phyloP scores from a whole-genome alignment of 768 basidiomycete species.

The Podaxis pistillaris region DNA sequence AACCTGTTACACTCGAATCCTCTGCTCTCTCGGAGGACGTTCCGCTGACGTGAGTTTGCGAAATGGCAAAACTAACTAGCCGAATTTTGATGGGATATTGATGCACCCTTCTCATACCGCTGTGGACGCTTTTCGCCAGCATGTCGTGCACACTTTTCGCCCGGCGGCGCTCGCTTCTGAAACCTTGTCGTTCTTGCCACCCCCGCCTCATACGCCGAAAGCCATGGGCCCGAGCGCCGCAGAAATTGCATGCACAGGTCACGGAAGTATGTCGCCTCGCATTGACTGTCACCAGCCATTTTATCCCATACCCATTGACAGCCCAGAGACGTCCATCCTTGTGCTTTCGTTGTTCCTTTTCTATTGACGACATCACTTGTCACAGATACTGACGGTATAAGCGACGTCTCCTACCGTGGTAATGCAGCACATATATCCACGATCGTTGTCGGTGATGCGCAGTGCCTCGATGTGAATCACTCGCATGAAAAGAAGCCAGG shows the following conservation, averaged over 20 bases:
- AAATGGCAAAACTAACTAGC: not conserved
- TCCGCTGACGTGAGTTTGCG: not conserved
- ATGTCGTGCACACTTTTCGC: not conserved
- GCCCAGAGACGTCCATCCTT: too few species aligned
- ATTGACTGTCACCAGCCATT: too few species aligned
- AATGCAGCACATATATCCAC: too few species aligned
- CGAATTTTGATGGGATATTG: not conserved
- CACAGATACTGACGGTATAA: too few species aligned
- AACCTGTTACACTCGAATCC: not conserved
- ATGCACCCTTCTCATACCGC: not conserved
- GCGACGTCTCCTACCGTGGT: too few species aligned
- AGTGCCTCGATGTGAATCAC: too few species aligned
- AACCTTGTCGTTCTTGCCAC: not conserved
- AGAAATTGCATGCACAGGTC: not conserved
- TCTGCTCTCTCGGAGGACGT: not conserved
- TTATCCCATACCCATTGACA: too few species aligned
- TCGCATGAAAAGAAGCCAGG: too few species aligned
- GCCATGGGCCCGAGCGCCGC: not conserved
- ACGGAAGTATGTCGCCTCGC: not conserved
- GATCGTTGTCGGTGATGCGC: too few species aligned
- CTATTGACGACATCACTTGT: too few species aligned
- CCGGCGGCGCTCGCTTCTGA: not conserved
- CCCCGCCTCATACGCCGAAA: not conserved
- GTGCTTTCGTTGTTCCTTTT: too few species aligned
- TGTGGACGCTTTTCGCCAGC: not conserved